These are phyloP conservation scores for Lecanicillium sp. DNA, from an alignment of 2,329 filamentous ascomycete species.

Conservation along the genomic window DNA sequence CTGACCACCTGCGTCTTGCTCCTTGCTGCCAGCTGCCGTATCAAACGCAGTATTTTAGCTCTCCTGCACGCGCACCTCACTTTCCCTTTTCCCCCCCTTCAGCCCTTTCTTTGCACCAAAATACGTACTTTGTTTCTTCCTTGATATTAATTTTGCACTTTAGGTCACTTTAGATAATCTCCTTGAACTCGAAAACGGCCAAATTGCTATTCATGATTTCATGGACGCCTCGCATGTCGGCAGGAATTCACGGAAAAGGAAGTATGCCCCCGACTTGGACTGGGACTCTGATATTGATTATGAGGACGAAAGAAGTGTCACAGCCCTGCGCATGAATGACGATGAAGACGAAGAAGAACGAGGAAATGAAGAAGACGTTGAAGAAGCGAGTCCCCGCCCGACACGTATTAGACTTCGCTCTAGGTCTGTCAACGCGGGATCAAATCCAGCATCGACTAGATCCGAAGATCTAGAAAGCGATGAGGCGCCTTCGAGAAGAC, in stretches of 20 bases:
- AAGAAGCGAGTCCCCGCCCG: too few species aligned
- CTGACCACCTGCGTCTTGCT: too few species aligned
- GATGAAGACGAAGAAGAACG: constrained; percentile 16
- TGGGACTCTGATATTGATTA: constrained; percentile 19
- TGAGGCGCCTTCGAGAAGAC: too few species aligned
- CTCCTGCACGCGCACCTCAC: neutral
- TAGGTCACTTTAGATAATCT: constrained; percentile 24
- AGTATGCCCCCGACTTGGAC: constrained; percentile 17
- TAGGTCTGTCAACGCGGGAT: neutral
- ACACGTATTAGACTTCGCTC: too few species aligned
- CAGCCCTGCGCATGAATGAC: constrained; percentile 19
- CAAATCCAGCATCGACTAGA: too few species aligned
- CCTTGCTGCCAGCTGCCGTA: too few species aligned
- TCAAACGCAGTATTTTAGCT: neutral
- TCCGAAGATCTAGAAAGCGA: too few species aligned
- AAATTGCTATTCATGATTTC: constrained; percentile 17
- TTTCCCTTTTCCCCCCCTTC: neutral
- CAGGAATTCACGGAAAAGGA: constrained; percentile 20
- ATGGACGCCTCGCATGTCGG: constrained; percentile 12
- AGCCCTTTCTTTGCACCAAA: constrained; percentile 12
- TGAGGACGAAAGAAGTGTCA: constrained; percentile 11
- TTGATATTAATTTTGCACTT: too few species aligned
- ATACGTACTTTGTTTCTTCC: too few species aligned
- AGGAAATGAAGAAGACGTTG: too few species aligned
- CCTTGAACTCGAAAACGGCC: constrained; percentile 23